Percentiles rank a stretch among this genome's conserved stretches.
Conservation (phyloP, 1,284 basidiomycete genomes). For the Leccinum griseonigrum region DNA sequence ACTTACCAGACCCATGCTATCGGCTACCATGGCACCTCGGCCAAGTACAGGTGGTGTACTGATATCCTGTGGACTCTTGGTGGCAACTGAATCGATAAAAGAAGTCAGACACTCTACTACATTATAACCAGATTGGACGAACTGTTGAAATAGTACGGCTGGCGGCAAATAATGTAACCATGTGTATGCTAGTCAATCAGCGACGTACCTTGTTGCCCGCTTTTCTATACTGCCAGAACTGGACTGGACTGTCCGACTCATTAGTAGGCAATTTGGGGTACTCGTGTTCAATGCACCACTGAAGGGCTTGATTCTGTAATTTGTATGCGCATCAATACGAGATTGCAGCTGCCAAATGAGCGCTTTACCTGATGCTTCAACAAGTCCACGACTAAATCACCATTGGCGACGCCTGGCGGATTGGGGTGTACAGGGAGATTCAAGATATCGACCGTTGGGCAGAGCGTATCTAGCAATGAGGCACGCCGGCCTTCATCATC, state of each 20-base stretch:
- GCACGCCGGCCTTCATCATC: slow-evolving; percentile 72
- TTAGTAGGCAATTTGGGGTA: slow-evolving; percentile 68
- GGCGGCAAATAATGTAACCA: not conserved
- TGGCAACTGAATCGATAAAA: slow-evolving; percentile 53
- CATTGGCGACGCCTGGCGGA: slow-evolving; percentile 65
- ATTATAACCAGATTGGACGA: slow-evolving; percentile 24
- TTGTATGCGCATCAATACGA: slow-evolving; percentile 2
- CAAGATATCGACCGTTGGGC: slow-evolving; percentile 66
- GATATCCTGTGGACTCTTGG: slow-evolving; percentile 69
- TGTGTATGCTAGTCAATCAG: not conserved
- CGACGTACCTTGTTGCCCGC: slow-evolving; percentile 48
- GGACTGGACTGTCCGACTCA: slow-evolving; percentile 70
- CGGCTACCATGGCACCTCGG: slow-evolving; percentile 81
- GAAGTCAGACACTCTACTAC: not conserved
- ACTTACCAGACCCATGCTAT: slow-evolving; percentile 77
- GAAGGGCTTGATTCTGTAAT: slow-evolving; percentile 64
- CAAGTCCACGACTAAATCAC: slow-evolving; percentile 67
- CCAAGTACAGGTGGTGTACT: slow-evolving; percentile 61
- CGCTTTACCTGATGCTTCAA: slow-evolving; percentile 71
- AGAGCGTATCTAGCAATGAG: slow-evolving; percentile 66
- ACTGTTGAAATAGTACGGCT: slow-evolving; percentile 71
- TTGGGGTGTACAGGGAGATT: slow-evolving; percentile 61
- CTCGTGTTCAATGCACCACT: slow-evolving; percentile 80
- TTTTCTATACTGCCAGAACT: slow-evolving; percentile 80
- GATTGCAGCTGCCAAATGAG: slow-evolving; percentile 10